A percentile compares a stretch with the other conserved stretches of the same genome.
These are phyloP conservation scores for Prunus mira DNA, from an alignment of 306 rosid species.

Conservation along the genomic window DNA sequence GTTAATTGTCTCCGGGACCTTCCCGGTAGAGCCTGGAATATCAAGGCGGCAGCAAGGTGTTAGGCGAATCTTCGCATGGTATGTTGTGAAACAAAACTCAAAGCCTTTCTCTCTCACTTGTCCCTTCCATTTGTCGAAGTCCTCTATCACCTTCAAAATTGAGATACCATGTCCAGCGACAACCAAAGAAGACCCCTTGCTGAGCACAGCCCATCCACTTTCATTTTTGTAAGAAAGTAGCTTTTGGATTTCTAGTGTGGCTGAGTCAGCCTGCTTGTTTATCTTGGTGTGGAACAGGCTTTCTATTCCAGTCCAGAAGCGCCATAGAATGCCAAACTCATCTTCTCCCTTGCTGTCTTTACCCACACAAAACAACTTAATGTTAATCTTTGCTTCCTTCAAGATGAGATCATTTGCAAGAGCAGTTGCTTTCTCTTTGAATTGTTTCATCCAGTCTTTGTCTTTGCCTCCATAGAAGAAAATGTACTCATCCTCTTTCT, in stretches of 20 bases:
- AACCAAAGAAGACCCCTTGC: conserved; percentile 31
- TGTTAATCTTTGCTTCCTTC: conserved; percentile 39
- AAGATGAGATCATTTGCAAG: conserved; percentile 35
- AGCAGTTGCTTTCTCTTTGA: conserved; percentile 36
- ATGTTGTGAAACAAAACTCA: conserved; percentile 21
- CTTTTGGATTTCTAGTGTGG: conserved; percentile 42
- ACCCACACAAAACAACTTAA: conserved; percentile 33
- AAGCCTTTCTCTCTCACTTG: conserved; percentile 24
- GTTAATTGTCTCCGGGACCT: conserved; percentile 36
- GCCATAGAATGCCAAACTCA: conserved; percentile 23
- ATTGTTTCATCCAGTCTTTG: conserved; percentile 51
- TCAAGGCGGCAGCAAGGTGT: conserved; percentile 33
- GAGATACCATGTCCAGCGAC: conserved; percentile 38
- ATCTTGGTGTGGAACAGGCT: conserved; percentile 36
- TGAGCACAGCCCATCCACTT: conserved; percentile 47
- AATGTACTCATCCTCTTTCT: conserved; percentile 37
- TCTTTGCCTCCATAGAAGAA: conserved; percentile 64
- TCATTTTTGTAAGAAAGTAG: conserved; percentile 55
- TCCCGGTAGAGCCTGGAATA: conserved; percentile 30
- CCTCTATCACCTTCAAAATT: conserved; percentile 27
- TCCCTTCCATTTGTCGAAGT: conserved; percentile 45
- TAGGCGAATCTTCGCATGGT: conserved; percentile 3
- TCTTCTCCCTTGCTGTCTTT: conserved; percentile 29
- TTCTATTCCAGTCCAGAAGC: conserved; percentile 47
- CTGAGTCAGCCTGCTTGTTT: conserved; percentile 3